A percentile compares a stretch with the other conserved stretches of the same genome.
Conservation (phyloP, 140 eudicot genomes). For the Anethum foeniculum region DNA sequence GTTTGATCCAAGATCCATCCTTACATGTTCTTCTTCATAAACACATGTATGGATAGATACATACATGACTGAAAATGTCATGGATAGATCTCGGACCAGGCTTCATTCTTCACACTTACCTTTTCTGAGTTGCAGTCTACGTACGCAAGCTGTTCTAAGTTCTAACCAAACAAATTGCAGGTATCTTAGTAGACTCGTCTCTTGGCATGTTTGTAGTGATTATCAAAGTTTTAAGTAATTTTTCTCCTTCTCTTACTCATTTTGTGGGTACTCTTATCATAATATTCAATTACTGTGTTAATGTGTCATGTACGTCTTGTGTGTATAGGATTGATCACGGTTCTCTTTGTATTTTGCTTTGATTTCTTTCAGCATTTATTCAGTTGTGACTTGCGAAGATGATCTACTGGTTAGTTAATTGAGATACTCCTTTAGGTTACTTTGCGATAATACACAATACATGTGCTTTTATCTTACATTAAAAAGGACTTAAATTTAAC, state of each 20-base stretch:
- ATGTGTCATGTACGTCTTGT: not conserved
- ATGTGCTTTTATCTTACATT: too few relatives aligned
- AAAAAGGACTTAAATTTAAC: not conserved
- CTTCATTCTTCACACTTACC: slow-evolving; percentile 37
- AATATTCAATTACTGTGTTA: not conserved
- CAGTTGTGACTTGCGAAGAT: not conserved
- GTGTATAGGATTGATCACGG: not conserved
- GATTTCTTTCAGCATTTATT: not conserved
- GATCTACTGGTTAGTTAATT: not conserved
- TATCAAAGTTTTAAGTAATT: too few relatives aligned
- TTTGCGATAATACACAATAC: too few relatives aligned
- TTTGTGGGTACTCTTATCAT: not conserved
- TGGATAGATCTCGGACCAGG: slow-evolving; percentile 46
- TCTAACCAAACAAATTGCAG: not conserved
- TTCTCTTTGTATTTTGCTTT: too few relatives aligned
- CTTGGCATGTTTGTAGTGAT: too few relatives aligned
- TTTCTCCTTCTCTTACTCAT: not conserved
- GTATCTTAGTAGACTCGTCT: not conserved
- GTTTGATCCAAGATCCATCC: slow-evolving; percentile 38
- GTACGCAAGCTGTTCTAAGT: not conserved
- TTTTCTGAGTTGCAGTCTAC: not conserved
- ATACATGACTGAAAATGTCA: not conserved
- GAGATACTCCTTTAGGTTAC: not conserved
- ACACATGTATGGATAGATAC: not conserved
- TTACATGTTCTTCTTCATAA: not conserved